Base-by-base conservation (phyloP, 768 basidiomycete genomes). In the Calocera cornea region DNA sequence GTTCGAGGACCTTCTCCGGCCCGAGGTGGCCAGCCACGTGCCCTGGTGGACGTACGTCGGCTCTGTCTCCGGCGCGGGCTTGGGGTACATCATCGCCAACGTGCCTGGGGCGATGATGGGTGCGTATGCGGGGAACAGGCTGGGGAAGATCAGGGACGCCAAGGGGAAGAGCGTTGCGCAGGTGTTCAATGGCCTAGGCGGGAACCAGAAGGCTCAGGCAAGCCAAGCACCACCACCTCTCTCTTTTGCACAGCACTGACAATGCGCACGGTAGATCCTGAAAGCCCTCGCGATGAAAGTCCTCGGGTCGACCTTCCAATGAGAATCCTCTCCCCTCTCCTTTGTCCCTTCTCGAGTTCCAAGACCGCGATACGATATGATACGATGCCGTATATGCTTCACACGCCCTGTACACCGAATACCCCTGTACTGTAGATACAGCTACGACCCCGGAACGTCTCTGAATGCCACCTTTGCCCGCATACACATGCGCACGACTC, bases 141-240 rank as follows among this genome's bases (percentile, higher is more conserved):
- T 97, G 33, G 94, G 94, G 47, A 92, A 93, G 1, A 81, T 97
- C 60, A 81, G 94, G 67, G 94, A 97, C 73, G 94, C 94, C 2
- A 97, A 97, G 79, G 79, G 94, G 11, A 92, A 91, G 82, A 89
- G 88, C 69, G 93, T 97, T 27, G 92, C 90, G 1, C 83, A 88
- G 10, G 94, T 97, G 19, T 97, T 97, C 75, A 78, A 80, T 54
- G 83, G 89, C 24, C 81, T 97, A 29, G 87, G 85, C 19, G 83
- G 85, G 1, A 79, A 79, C 64, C 88, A 94, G 80, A 95, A 91
- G 75, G 92, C 93, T 63, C 90, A 95, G 85, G 93, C 91, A 64
- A 72, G 70, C 80, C 73, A 10, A 11, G 17, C 1, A 12, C 22
- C 64, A 68, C 71, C 71, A 64, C 73, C 40, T 31, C 54, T n/a